Conservation (phyloP, 2,329 filamentous ascomycete species). For the Fusarium sp. region DNA sequence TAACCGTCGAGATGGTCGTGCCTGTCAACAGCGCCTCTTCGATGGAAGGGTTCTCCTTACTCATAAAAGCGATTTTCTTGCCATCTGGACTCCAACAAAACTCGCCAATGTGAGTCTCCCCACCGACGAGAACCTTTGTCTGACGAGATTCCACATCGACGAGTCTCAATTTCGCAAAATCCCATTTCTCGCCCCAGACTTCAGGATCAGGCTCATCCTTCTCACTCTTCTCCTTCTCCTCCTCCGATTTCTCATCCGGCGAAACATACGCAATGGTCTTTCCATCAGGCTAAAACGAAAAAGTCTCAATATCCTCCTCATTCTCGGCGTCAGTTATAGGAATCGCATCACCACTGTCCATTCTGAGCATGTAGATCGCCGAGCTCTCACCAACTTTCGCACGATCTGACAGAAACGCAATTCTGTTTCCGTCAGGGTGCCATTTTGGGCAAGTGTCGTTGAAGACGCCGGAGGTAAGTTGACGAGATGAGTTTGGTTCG, state of each 20-base stretch:
- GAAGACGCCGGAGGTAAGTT: slow-evolving; percentile 6
- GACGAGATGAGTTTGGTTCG: not conserved
- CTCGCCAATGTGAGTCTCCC: slow-evolving; percentile 5
- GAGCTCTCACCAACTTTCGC: slow-evolving; percentile 43
- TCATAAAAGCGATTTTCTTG: slow-evolving; percentile 8
- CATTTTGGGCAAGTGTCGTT: slow-evolving; percentile 1
- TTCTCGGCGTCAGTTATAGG: slow-evolving; percentile 26
- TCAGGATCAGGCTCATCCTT: slow-evolving; percentile 45
- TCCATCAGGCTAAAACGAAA: slow-evolving; percentile 21
- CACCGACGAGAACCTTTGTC: slow-evolving; percentile 12
- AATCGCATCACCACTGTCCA: slow-evolving; percentile 31
- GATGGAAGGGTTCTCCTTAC: slow-evolving; percentile 10
- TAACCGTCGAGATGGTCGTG: slow-evolving; percentile 5
- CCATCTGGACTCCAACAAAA: slow-evolving; percentile 36
- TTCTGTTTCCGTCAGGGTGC: slow-evolving; percentile 7
- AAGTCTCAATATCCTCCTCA: slow-evolving; percentile 7
- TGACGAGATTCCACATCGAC: slow-evolving; percentile 43
- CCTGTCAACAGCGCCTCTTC: slow-evolving; percentile 22
- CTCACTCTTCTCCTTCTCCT: slow-evolving; percentile 33
- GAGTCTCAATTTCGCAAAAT: slow-evolving; percentile 43
- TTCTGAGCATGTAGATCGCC: slow-evolving; percentile 29
- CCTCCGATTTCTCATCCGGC: slow-evolving; percentile 14
- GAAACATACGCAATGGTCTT: slow-evolving; percentile 26
- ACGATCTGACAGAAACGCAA: slow-evolving; percentile 24
- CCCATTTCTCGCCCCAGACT: slow-evolving; percentile 50